Percentiles rank a stretch among this genome's conserved stretches.
These are phyloP conservation scores for Paraglomus brasilianum DNA, from an alignment of 192 early-diverging fungal genomes.

Conservation along the genomic window DNA sequence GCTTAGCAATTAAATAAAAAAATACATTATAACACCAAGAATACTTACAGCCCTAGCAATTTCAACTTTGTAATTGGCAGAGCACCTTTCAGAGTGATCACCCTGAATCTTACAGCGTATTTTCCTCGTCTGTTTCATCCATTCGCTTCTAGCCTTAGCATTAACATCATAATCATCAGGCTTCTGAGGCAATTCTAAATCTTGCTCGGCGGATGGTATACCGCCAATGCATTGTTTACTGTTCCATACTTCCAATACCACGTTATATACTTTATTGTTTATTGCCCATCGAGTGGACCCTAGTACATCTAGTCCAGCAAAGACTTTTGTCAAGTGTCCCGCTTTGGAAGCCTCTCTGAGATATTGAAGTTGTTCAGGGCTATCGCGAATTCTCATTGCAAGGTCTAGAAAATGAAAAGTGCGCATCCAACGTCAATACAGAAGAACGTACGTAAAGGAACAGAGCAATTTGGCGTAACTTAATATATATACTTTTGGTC, in stretches of 20 bases:
- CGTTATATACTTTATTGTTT: slow-evolving; percentile 79
- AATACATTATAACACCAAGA: background rate
- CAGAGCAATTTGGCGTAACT: background rate
- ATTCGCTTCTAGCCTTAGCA: slow-evolving; percentile 52
- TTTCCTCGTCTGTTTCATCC: slow-evolving; percentile 54
- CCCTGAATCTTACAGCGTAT: slow-evolving; percentile 64
- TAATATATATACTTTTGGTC: slow-evolving; percentile 55
- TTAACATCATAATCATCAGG: slow-evolving; percentile 65
- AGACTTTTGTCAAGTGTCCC: slow-evolving; percentile 63
- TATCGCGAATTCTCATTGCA: slow-evolving; percentile 71
- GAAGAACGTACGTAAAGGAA: no score
- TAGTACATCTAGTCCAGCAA: slow-evolving; percentile 81
- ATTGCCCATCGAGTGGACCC: slow-evolving; percentile 86
- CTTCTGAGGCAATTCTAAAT: slow-evolving; percentile 52
- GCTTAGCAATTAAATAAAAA: background rate
- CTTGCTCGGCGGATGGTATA: slow-evolving; percentile 59
- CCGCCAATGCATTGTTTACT: slow-evolving; percentile 69
- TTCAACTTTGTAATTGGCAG: slow-evolving; percentile 94
- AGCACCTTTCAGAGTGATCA: slow-evolving; percentile 84
- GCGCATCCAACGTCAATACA: no score
- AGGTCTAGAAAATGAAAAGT: background rate
- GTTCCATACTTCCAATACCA: slow-evolving; percentile 87
- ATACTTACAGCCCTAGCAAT: slow-evolving; percentile 82
- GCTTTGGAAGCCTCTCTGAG: slow-evolving; percentile 76
- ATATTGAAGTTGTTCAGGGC: slow-evolving; percentile 72